Conservation (phyloP, 1,284 basidiomycete species). For the Cronartium quercuum region DNA sequence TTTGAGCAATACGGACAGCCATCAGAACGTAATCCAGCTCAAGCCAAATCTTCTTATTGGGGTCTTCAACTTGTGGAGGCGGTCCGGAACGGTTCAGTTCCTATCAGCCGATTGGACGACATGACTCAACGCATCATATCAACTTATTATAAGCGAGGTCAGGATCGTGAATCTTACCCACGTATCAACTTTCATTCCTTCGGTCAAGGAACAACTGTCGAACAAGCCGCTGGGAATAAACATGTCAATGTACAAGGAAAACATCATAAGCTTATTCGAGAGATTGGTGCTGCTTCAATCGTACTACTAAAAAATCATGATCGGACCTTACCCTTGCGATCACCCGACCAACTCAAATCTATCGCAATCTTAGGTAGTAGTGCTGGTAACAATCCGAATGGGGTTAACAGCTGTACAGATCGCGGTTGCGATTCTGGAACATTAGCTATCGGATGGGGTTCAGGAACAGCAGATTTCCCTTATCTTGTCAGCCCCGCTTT, state of each 20-base stretch:
- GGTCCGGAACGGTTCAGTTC: slow-evolving; percentile 29
- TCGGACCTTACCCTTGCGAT: slow-evolving; percentile 41
- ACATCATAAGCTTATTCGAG: slow-evolving; percentile 43
- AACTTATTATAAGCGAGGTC: slow-evolving; percentile 37
- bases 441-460: slow-evolving; percentile 33
- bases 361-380: slow-evolving; percentile 32
- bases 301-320: slow-evolving; percentile 45
- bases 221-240: slow-evolving; percentile 21
- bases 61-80: slow-evolving; percentile 27
- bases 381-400: slow-evolving; percentile 34
- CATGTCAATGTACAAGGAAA: slow-evolving; percentile 43
- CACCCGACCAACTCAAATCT: slow-evolving; percentile 19
- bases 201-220: slow-evolving; percentile 31
- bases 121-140: slow-evolving; percentile 34
- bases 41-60: slow-evolving; percentile 30
- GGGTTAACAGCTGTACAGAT: slow-evolving; percentile 20
- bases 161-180: slow-evolving; percentile 25
- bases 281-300: slow-evolving; percentile 43
- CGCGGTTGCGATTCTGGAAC: slow-evolving; percentile 31
- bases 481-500: slow-evolving; percentile 27
- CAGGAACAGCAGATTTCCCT: slow-evolving; percentile 35
- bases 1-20: slow-evolving; percentile 29
- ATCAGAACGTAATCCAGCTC: slow-evolving; percentile 25
- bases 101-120: slow-evolving; percentile 23
- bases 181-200: slow-evolving; percentile 13